Evolutionary conservation across 1,284 basidiomycete species (phyloP).

Genomic region (Chiua sp.): DNA sequence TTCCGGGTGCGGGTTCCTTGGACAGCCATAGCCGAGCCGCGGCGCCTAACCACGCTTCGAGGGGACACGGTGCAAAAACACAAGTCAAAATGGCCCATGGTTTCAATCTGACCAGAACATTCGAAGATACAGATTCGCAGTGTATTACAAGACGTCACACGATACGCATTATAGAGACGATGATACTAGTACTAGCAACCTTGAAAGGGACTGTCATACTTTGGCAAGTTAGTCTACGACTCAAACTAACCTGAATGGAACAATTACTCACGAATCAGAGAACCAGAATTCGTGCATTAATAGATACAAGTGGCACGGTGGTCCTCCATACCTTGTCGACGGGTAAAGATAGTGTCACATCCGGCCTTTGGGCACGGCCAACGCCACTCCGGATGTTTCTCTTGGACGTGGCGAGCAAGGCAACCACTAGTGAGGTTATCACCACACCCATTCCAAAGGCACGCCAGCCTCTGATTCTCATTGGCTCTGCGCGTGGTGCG

Average conservation of each 20-base stretch:
- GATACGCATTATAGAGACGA: too few species aligned
- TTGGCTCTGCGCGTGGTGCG: conserved; percentile 15
- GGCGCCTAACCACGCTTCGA: too few species aligned
- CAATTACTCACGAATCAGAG: conserved; percentile 7
- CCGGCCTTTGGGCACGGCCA: conserved; percentile 27
- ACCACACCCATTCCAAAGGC: conserved; percentile 21
- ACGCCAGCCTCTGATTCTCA: conserved; percentile 3
- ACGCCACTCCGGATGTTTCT: conserved; percentile 20
- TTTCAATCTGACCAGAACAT: too few species aligned
- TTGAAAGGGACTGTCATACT: background rate
- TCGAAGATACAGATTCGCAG: too few species aligned
- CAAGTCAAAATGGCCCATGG: too few species aligned
- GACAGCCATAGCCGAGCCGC: too few species aligned
- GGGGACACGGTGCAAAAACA: too few species aligned
- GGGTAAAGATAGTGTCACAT: conserved; percentile 23
- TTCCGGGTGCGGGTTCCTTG: too few species aligned
- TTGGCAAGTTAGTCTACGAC: conserved; percentile 2
- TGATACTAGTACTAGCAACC: too few species aligned
- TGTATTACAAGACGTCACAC: too few species aligned
- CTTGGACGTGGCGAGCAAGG: conserved; percentile 28
- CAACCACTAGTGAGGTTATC: conserved; percentile 20
- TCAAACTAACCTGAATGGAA: background rate
- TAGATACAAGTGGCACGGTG: conserved; percentile 20
- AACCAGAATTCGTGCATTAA: background rate
- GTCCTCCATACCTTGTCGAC: conserved; percentile 17